Evolutionary conservation across 1,284 basidiomycete species (phyloP), one percentile per base, ranked within the genome.

Genomic region (Inonotus obliquus): DNA sequence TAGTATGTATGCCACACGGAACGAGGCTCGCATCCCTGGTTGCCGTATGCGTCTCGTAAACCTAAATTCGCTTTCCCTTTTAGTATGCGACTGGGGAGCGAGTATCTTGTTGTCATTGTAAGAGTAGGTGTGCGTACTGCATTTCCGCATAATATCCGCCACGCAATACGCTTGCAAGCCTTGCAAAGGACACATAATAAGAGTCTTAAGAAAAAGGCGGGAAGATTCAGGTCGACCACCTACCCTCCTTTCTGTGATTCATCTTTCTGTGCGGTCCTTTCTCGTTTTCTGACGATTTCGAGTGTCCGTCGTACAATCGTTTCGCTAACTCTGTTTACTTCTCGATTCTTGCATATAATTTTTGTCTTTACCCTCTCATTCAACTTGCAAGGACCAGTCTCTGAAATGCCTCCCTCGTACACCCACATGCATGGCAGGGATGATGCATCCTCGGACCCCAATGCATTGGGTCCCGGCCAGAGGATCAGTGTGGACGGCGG

Each of bases 401-500:
- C 19, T 25, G 51, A 41, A 21, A 60, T 60, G 59, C 52, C 59
- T 55, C 49, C 53, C 19, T 17, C 48, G 9, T 21, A 51, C 29
- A n/a, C 17, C 5, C 21, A 11, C 29, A 11, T 37, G n/a, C 29
- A 53, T 21, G 44, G 52, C 21, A 54, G 59, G 37, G 59, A 60
- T 11, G 32, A 45, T 37, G 23, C 27, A 19, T 6, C 41, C 11
- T n/a, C 41, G 41, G 52, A 53, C 38, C 17, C 59, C 38, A 25
- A 23, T 32, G 9, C 53, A 27, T 27, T 29, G 14, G 53, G 35
- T 14, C 52, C 57, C 19, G 57, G 57, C 11, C 48, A 51, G 45
- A 51, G 29, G n/a, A 29, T 58, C 59, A 63, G 58, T 21, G 51
- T 52, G 14, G 62, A 63, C 38, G 62, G 57, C 6, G 62, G 57